Evolutionary conservation across 192 early-diverging fungal genomes (phyloP), one percentile per base, ranked within the genome.

Genomic region (Phlyctochytrium planicorne): DNA sequence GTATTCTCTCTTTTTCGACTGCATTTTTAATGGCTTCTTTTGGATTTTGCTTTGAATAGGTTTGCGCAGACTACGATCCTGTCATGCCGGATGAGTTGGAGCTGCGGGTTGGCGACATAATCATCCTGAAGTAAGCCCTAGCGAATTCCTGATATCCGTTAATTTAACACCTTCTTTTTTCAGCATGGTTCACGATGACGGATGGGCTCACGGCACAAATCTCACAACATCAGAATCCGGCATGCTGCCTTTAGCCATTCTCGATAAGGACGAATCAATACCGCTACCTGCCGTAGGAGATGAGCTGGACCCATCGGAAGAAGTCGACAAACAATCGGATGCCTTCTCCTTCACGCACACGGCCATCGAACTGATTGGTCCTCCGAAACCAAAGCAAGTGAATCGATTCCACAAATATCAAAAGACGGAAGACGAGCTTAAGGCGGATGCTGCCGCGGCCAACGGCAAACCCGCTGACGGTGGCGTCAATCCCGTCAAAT

Each of bases 21-120:
- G n/a, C n/a, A n/a, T n/a, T n/a, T n/a, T n/a, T n/a, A n/a, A n/a
- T n/a, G n/a, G n/a, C n/a, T n/a, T n/a, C n/a, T n/a, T n/a, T n/a
- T n/a, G n/a, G n/a, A n/a, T n/a, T n/a, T n/a, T n/a, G n/a, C n/a
- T n/a, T n/a, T n/a, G n/a, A n/a, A n/a, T n/a, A n/a, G n/a, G 55
- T 57, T 57, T 25, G 10, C 12, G 63, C 20, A 23, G 63, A 32
- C 20, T 71, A 65, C 52, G 53, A 59, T n/a, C 69, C 69, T 20
- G 53, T 36, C n/a, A 30, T 56, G 69, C 36, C 62, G n/a, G 62
- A 71, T 59, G 69, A 71, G 47, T 37, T 71, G 30, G 62, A 55
- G 32, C 53, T 71, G 10, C 60, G 61, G 16, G 53, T 65, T n/a
- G 63, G 63, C 3, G 69, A 71, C 35, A 24, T 37, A 14, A 50